A percentile compares a stretch with the other conserved stretches of the same genome.
Evolutionary conservation across 306 rosid species (phyloP).

Genomic region (Trifolium dubium): DNA sequence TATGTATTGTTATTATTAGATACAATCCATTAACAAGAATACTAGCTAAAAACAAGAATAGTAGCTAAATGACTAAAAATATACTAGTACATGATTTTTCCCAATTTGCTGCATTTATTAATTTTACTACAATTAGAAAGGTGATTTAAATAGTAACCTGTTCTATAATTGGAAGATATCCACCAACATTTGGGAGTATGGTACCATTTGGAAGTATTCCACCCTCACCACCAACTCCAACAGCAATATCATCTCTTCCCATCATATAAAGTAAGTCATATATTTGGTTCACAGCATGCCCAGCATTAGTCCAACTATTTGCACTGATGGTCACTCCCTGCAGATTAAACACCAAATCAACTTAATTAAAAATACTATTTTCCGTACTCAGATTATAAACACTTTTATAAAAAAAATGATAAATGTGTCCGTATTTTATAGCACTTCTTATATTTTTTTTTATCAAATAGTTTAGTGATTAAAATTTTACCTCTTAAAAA

Average conservation of each 20-base stretch:
- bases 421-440: no score
- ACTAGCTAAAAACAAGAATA: no score
- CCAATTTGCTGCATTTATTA: background rate
- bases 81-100: background rate
- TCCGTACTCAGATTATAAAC: no score
- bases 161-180: slow-evolving; percentile 83
- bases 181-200: slow-evolving; percentile 80
- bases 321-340: slow-evolving; percentile 73
- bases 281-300: slow-evolving; percentile 85
- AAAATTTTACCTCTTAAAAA: no score
- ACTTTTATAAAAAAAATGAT: no score
- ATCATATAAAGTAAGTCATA: slow-evolving; percentile 91
- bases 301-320: slow-evolving; percentile 76
- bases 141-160: slow-evolving; percentile 49
- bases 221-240: slow-evolving; percentile 95
- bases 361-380: background rate
- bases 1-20: no score
- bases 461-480: no score
- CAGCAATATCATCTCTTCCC: slow-evolving; percentile 79
- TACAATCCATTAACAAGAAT: no score
- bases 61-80: no score
- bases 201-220: slow-evolving; percentile 70
- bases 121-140: background rate
- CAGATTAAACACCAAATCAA: background rate
- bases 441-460: no score